Conservation (phyloP, 2,329 filamentous ascomycete species). For the Teratosphaeriaceae sp. region DNA sequence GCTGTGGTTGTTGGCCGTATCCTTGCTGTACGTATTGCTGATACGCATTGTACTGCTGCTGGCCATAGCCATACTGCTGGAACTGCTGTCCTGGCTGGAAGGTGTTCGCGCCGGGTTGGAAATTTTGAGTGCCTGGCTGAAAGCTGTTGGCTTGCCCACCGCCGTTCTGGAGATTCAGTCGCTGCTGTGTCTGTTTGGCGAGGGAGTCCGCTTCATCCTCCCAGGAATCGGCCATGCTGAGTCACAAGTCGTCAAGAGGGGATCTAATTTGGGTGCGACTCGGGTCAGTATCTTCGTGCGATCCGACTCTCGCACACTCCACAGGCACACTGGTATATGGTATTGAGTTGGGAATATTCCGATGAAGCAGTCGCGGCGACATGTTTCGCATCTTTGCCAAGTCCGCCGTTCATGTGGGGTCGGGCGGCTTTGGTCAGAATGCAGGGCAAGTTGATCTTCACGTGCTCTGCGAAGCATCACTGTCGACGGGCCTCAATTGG, state of each 20-base stretch:
- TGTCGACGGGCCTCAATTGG: too few relatives aligned
- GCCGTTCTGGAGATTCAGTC: slow-evolving; percentile 28
- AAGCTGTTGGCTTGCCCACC: slow-evolving; percentile 20
- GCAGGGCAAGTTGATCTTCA: too few relatives aligned
- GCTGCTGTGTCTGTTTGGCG: slow-evolving; percentile 32
- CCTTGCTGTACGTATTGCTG: slow-evolving; percentile 38
- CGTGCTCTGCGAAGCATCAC: too few relatives aligned
- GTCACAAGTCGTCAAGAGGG: not conserved
- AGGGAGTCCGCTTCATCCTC: slow-evolving; percentile 48
- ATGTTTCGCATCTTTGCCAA: too few relatives aligned
- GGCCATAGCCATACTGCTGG: slow-evolving; percentile 31
- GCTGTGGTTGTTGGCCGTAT: slow-evolving; percentile 38
- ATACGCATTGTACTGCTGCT: slow-evolving; percentile 28
- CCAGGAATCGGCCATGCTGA: slow-evolving; percentile 60
- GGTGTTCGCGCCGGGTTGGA: slow-evolving; percentile 29
- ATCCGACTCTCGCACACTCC: too few relatives aligned
- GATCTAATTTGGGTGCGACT: too few relatives aligned
- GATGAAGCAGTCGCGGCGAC: too few relatives aligned
- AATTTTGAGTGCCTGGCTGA: slow-evolving; percentile 23
- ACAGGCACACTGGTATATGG: too few relatives aligned
- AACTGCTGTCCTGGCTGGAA: slow-evolving; percentile 33
- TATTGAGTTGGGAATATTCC: too few relatives aligned
- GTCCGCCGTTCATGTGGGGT: too few relatives aligned
- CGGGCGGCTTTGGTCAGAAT: too few relatives aligned
- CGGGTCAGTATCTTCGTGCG: too few relatives aligned